Evolutionary conservation across 495 filamentous ascomycete species (phyloP).

Genomic region (Penicillium nucicola): DNA sequence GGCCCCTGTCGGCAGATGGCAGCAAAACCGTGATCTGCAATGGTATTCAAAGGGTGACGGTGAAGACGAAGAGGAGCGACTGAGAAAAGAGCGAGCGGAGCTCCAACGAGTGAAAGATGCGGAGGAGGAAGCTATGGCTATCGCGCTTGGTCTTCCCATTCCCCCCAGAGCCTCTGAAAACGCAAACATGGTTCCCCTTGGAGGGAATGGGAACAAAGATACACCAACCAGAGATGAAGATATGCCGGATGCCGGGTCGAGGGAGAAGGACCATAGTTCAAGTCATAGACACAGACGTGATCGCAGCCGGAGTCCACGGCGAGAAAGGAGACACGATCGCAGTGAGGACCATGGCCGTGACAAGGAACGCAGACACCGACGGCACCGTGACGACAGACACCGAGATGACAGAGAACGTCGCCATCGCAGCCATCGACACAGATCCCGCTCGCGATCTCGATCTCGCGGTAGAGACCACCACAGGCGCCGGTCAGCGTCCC

Average conservation of each 20-base stretch:
- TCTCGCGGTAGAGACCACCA: slow-evolving; percentile 26
- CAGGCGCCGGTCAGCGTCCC: slow-evolving; percentile 24
- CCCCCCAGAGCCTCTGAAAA: slow-evolving; percentile 40
- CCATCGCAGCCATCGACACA: slow-evolving; percentile 33
- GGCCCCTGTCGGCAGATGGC: slow-evolving; percentile 95
- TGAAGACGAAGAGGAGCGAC: slow-evolving; percentile 55
- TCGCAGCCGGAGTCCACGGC: slow-evolving; percentile 31
- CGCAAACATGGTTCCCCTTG: slow-evolving; percentile 42
- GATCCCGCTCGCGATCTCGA: slow-evolving; percentile 33
- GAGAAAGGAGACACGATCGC: slow-evolving; percentile 28
- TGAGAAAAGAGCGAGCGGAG: slow-evolving; percentile 66
- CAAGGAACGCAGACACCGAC: slow-evolving; percentile 33
- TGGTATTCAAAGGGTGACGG: slow-evolving; percentile 83
- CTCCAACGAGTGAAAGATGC: slow-evolving; percentile 81
- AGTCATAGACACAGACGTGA: slow-evolving; percentile 28
- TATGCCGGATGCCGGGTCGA: slow-evolving; percentile 16
- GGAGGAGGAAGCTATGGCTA: slow-evolving; percentile 84
- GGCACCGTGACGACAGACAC: slow-evolving; percentile 33
- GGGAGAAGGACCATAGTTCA: slow-evolving; percentile 20
- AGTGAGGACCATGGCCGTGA: slow-evolving; percentile 32
- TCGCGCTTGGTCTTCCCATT: slow-evolving; percentile 75
- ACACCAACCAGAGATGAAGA: slow-evolving; percentile 15
- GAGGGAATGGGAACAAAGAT: slow-evolving; percentile 26
- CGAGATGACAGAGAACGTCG: slow-evolving; percentile 27
- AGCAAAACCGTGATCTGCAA: slow-evolving; percentile 76